phyloP scores from a whole-genome alignment of 306 rosid genomes.

The Quercus berberidifolia region DNA sequence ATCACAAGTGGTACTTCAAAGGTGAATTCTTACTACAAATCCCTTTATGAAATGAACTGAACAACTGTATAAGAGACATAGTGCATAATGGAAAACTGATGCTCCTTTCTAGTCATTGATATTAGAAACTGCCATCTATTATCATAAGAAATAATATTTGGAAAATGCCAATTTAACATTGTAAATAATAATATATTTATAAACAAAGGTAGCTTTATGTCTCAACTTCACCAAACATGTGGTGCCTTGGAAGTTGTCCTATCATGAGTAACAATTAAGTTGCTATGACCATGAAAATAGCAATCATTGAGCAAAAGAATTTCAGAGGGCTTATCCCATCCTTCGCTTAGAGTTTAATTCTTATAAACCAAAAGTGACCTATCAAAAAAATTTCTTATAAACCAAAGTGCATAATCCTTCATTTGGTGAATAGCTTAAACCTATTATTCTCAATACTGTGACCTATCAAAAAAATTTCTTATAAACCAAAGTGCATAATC shows the following conservation, averaged over 20 bases:
- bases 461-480: neutral
- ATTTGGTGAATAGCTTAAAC: neutral
- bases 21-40: neutral
- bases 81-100: neutral
- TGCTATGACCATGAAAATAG: neutral
- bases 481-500: neutral
- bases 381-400: neutral
- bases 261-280: neutral
- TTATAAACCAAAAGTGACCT: neutral
- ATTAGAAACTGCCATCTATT: neutral
- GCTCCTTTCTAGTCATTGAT: neutral
- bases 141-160: neutral
- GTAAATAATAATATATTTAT: neutral
- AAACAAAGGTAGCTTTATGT: neutral
- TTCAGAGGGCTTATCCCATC: neutral
- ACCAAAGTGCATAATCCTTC: neutral
- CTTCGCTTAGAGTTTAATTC: neutral
- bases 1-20: slow-evolving; percentile 16
- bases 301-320: neutral
- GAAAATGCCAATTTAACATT: neutral
- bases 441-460: neutral
- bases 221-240: slow-evolving; percentile 5
- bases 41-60: neutral
- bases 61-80: neutral
- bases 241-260: neutral